phyloP scores from a whole-genome alignment of 352 stramenopile species.

The Globisporangium iwayamae region DNA sequence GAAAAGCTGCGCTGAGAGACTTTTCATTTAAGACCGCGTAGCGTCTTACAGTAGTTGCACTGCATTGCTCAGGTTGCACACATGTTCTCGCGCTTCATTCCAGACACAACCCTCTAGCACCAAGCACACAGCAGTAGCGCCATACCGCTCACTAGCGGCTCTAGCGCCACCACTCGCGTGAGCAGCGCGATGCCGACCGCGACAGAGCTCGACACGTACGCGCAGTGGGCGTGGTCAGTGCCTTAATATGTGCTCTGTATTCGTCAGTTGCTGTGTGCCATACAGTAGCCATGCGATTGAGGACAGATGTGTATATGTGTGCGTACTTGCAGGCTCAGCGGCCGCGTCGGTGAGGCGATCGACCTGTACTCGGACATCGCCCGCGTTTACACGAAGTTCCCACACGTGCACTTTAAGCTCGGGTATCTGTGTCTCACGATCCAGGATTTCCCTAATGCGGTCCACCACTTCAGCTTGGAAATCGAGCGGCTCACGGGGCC shows the following conservation, averaged over 20 bases:
- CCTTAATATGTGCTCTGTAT: background rate
- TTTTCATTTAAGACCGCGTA: too few relatives aligned
- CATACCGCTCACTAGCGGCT: too few relatives aligned
- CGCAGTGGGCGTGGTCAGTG: conserved; percentile 46
- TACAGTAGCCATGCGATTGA: background rate
- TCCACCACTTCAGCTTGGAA: conserved; percentile 37
- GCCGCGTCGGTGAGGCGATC: conserved; percentile 39
- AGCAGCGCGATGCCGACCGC: conserved; percentile 2
- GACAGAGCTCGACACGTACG: conserved; percentile 41
- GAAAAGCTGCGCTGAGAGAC: too few relatives aligned
- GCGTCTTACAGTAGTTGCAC: too few relatives aligned
- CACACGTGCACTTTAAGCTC: conserved; percentile 60
- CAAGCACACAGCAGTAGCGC: too few relatives aligned
- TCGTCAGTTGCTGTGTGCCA: background rate
- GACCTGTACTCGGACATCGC: conserved; percentile 45
- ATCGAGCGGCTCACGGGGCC: conserved; percentile 27
- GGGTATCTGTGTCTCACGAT: conserved; percentile 38
- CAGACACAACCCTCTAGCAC: too few relatives aligned
- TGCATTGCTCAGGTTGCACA: too few relatives aligned
- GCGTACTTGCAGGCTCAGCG: conserved; percentile 27
- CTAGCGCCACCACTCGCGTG: background rate
- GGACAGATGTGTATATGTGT: background rate
- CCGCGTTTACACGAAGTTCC: conserved; percentile 29
- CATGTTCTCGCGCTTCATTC: too few relatives aligned
- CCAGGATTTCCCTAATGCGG: conserved; percentile 26